Percentiles rank a stretch among this genome's conserved stretches.
These are phyloP conservation scores for Bacidia gigantensis DNA, from an alignment of 495 filamentous ascomycete species.

Conservation along the genomic window DNA sequence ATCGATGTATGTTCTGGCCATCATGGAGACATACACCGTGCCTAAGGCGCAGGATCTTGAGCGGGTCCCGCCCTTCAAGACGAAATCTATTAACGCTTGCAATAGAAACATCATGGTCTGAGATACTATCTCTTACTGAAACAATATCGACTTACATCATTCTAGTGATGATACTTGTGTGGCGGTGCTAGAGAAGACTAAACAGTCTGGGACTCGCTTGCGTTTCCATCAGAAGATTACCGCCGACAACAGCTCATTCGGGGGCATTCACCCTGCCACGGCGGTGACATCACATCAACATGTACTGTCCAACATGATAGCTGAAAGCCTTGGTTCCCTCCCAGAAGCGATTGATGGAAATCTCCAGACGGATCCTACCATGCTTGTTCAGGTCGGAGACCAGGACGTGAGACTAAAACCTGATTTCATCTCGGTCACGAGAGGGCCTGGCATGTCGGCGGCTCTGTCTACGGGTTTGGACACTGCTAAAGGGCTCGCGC, in stretches of 20 bases:
- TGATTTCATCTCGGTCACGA: slow-evolving; percentile 72
- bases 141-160: neutral
- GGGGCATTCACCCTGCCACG: slow-evolving; percentile 64
- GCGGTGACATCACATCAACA: slow-evolving; percentile 61
- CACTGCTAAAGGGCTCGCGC: slow-evolving; percentile 70
- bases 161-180: slow-evolving; percentile 85
- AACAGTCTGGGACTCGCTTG: slow-evolving; percentile 32
- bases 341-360: slow-evolving; percentile 15
- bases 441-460: slow-evolving; percentile 77
- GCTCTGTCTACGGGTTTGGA: slow-evolving; percentile 64
- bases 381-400: neutral
- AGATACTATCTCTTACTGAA: neutral
- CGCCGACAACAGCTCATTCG: slow-evolving; percentile 52
- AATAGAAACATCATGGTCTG: slow-evolving; percentile 82
- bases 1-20: neutral
- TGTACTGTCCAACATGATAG: slow-evolving; percentile 50
- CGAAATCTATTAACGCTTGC: slow-evolving; percentile 58
- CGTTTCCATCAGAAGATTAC: slow-evolving; percentile 76
- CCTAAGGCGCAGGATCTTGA: no score
- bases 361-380: neutral
- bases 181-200: slow-evolving; percentile 54
- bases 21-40: neutral
- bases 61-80: no score
- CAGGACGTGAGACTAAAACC: slow-evolving; percentile 34
- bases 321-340: slow-evolving; percentile 46